Base-by-base conservation (phyloP, 208 protist species). In the Naegleria lovaniensis region DNA sequence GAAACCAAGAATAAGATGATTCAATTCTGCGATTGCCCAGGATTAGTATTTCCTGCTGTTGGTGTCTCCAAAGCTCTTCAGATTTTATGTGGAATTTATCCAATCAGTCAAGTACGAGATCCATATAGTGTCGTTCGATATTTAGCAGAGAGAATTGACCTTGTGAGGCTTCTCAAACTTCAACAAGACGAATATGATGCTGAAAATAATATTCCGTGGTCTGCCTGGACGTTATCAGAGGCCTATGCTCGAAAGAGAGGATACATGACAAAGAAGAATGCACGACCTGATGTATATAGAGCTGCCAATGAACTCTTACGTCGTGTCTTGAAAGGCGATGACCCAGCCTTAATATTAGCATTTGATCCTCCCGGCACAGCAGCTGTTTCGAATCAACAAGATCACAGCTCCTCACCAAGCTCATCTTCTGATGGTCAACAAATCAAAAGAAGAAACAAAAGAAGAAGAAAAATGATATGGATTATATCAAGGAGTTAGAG, bases 21-120 rank as follows among this genome's bases (percentile, higher is more conserved):
- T 88, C 94, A 95, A 13, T 93, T 99, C 16, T 96, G 98, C 59
- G 98, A 99, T 94, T 98, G 96, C 91, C 98, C 98, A 0, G 98
- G 98, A 11, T 92, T 99, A 6, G 95, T 96, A 5, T 97, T 98
- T 89, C 97, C 98, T 25, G 93, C 96, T 22, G 93, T 94, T 84
- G 96, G 94, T 33, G 58, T 98, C 5, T 95, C 95, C 25, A 94
- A 93, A 0, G 91, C 93, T 0, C 91, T 98, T n/a, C 97, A 99
- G 93, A 96, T 98, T 13, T 92, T 99, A 9, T 93, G 97, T 75
- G 98, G 98, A 79, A 94, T 98, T 40, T 98, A 97, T 83, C 97
- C 98, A 88, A 97, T 99, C 39, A 97, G 98, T 3, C 98, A 99
- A 92, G 97, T 98, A 16, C 92, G 97, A 41, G 98, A 99, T 91